These are phyloP conservation scores for Epichloe bromicola DNA, from an alignment of 2,329 filamentous ascomycete genomes.

Conservation along the genomic window DNA sequence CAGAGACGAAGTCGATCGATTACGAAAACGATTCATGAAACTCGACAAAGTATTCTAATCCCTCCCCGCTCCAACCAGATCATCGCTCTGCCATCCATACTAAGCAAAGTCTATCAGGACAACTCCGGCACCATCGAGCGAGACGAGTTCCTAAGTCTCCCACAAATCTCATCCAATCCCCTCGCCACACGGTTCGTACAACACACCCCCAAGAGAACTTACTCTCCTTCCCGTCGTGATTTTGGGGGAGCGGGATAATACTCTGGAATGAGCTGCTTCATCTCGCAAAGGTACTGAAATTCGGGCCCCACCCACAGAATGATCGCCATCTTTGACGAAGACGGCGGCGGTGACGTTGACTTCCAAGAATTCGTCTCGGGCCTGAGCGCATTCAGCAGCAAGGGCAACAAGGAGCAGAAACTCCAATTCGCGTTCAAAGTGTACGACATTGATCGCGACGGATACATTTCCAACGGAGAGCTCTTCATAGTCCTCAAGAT, in stretches of 20 bases:
- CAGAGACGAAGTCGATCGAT: conserved; percentile 87
- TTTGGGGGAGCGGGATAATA: too few species aligned
- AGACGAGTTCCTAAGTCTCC: conserved; percentile 92
- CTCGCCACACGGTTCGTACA: conserved; percentile 52
- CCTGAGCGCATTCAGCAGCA: conserved; percentile 88
- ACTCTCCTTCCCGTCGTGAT: too few species aligned
- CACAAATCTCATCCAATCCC: conserved; percentile 95
- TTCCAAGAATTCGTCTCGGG: conserved; percentile 98
- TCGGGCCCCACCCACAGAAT: conserved; percentile 46
- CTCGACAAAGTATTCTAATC: conserved; percentile 64
- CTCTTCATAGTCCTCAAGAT: conserved; percentile 99
- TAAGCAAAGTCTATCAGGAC: conserved; percentile 45
- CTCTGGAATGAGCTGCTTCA: neutral
- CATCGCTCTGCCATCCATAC: too few species aligned
- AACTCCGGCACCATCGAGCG: conserved; percentile 97
- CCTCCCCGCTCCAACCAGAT: neutral
- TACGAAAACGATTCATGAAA: conserved; percentile 98
- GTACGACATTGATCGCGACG: conserved; percentile 97
- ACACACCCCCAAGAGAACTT: neutral
- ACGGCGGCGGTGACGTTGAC: conserved; percentile 93
- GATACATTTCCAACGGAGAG: conserved; percentile 97
- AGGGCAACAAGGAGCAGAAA: conserved; percentile 99
- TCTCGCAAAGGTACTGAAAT: neutral
- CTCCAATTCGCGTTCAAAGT: conserved; percentile 96
- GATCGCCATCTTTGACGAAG: conserved; percentile 99